Evolutionary conservation across 192 early-diverging fungal genomes (phyloP).

Genomic region (Neocallimastix lanati): DNA sequence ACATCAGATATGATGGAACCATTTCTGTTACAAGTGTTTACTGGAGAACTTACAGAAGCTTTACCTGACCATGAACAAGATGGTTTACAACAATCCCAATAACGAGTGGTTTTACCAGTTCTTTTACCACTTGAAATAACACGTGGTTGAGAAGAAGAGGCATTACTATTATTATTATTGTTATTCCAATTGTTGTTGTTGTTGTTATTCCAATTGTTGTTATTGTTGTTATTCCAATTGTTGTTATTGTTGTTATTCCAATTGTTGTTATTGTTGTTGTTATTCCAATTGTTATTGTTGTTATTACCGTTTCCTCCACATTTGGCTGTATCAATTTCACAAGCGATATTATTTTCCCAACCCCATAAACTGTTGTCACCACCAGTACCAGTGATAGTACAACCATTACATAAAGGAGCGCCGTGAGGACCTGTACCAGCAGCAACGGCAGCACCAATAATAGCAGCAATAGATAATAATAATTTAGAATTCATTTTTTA

Average conservation of each 20-base stretch:
- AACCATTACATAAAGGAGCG: neutral
- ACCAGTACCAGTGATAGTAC: neutral
- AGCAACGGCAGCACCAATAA: too few species aligned
- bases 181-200: too few species aligned
- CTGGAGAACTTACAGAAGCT: neutral
- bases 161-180: neutral
- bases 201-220: too few species aligned
- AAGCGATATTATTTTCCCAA: too few species aligned
- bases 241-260: too few species aligned
- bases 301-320: neutral
- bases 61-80: neutral
- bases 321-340: neutral
- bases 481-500: too few species aligned
- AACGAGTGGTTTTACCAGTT: neutral
- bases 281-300: too few species aligned
- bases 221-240: too few species aligned
- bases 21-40: neutral
- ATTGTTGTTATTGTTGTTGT: too few species aligned
- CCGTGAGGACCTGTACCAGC: neutral
- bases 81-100: constrained; percentile 6
- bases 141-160: too few species aligned
- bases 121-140: neutral
- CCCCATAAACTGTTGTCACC: neutral
- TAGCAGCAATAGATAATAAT: too few species aligned
- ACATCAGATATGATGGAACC: neutral